Percentiles rank a stretch among this genome's conserved stretches.
These are phyloP conservation scores for Tuber calosporum DNA, from an alignment of 495 filamentous ascomycete species.

Conservation along the genomic window DNA sequence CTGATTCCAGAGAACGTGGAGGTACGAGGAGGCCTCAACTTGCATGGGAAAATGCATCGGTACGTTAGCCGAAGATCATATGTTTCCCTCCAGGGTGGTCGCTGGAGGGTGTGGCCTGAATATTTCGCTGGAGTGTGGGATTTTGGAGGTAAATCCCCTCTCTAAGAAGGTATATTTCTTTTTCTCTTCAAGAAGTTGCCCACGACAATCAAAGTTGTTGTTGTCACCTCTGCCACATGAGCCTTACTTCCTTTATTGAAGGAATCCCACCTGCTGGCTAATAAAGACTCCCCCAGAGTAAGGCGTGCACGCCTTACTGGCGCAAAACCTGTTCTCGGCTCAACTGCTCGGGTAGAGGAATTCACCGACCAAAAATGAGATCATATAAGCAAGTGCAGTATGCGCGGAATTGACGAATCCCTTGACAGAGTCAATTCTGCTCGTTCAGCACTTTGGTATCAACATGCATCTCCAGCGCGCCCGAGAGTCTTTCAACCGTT, in stretches of 20 bases:
- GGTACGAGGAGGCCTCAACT: slow-evolving; percentile 2
- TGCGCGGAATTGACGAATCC: background rate
- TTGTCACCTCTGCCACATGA: background rate
- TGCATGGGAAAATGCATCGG: slow-evolving; percentile 5
- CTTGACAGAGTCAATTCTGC: background rate
- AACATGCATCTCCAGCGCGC: background rate
- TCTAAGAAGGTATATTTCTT: background rate
- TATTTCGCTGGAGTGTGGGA: background rate
- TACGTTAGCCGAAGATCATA: slow-evolving; percentile 3
- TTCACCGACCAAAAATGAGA: background rate
- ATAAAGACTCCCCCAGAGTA: background rate
- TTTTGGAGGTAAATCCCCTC: background rate
- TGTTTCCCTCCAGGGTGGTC: background rate
- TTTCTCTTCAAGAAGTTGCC: background rate
- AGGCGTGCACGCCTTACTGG: slow-evolving; percentile 1
- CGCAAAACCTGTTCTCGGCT: background rate
- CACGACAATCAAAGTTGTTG: background rate
- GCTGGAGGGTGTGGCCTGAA: background rate
- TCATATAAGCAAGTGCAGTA: background rate
- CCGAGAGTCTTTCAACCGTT: background rate
- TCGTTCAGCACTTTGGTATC: background rate
- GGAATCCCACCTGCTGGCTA: background rate
- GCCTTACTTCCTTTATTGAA: background rate
- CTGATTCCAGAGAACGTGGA: background rate
- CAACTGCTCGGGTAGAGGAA: background rate